A percentile compares a stretch with the other conserved stretches of the same genome.
phyloP scores from a whole-genome alignment of 73 alveolate genomes.

The Strombidium stylifer region DNA sequence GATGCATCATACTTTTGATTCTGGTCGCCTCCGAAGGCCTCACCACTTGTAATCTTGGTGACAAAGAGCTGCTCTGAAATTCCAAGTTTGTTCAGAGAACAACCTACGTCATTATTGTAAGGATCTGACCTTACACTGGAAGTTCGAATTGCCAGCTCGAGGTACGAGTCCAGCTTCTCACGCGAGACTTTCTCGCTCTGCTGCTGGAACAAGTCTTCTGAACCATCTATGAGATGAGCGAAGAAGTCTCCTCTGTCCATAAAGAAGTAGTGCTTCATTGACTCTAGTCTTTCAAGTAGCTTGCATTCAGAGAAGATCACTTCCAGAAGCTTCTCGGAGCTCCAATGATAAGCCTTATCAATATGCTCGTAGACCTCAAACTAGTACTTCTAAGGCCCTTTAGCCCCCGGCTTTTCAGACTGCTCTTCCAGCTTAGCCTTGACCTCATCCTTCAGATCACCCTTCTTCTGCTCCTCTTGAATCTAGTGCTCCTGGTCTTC shows the following conservation, averaged over 20 bases:
- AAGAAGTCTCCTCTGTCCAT: constrained; percentile 75
- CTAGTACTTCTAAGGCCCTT: not conserved
- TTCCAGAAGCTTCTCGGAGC: constrained; percentile 57
- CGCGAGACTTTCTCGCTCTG: constrained; percentile 53
- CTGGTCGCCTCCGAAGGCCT: no score
- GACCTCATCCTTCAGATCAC: no score
- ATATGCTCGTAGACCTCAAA: constrained; percentile 68
- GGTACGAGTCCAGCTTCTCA: constrained; percentile 64
- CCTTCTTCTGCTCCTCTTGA: no score
- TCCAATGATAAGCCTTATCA: constrained; percentile 75
- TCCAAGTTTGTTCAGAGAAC: constrained; percentile 68
- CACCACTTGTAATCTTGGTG: constrained; percentile 64
- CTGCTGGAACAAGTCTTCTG: constrained; percentile 67
- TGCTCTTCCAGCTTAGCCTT: not conserved
- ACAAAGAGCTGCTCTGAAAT: constrained; percentile 69
- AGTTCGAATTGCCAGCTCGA: constrained; percentile 80
- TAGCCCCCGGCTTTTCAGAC: not conserved
- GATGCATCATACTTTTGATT: no score
- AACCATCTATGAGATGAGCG: constrained; percentile 75
- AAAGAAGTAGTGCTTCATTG: constrained; percentile 77
- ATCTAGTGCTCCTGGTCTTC: no score
- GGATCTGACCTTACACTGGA: constrained; percentile 76
- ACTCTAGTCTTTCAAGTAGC: constrained; percentile 58
- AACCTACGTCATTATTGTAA: constrained; percentile 74
- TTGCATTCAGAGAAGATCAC: constrained; percentile 53